Percentiles rank a stretch among this genome's conserved stretches.
These are phyloP conservation scores for Pythium angustatum DNA, from an alignment of 352 stramenopile genomes.

Conservation along the genomic window DNA sequence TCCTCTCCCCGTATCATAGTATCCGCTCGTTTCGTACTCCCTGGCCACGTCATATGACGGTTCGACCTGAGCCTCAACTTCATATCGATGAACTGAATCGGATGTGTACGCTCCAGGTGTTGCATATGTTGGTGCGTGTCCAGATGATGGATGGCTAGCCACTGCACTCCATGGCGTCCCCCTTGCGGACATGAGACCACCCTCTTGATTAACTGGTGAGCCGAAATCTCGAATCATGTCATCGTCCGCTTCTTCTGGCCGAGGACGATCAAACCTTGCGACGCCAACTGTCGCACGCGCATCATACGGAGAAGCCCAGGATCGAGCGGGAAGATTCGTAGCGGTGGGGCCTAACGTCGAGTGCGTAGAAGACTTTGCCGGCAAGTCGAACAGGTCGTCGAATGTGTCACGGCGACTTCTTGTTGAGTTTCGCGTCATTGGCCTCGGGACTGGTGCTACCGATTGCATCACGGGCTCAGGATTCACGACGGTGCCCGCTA, in stretches of 20 bases:
- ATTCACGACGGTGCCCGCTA: not conserved
- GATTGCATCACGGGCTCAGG: not conserved
- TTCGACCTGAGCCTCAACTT: not conserved
- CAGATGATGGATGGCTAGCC: conserved; percentile 3
- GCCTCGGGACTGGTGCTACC: not conserved
- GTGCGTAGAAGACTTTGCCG: conserved; percentile 27
- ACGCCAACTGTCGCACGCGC: conserved; percentile 36
- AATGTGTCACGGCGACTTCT: conserved; percentile 64
- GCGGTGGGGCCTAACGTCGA: not conserved
- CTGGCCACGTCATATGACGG: not conserved
- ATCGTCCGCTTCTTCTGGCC: conserved; percentile 36
- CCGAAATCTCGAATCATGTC: conserved; percentile 12
- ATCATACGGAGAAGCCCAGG: conserved; percentile 4
- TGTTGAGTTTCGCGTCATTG: conserved; percentile 10
- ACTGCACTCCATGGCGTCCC: conserved; percentile 23
- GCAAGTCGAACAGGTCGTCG: conserved; percentile 75
- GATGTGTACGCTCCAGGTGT: not conserved
- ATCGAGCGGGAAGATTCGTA: conserved; percentile 4
- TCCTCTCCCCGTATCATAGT: conserved; percentile 21
- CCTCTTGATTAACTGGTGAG: not conserved
- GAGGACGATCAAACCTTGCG: conserved; percentile 53
- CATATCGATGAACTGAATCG: not conserved
- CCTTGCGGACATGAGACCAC: not conserved
- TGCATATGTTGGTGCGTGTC: conserved; percentile 6
- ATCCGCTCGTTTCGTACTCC: not conserved